Evolutionary conservation across 2,329 filamentous ascomycete genomes (phyloP).

Genomic region (Fusarium sp.): DNA sequence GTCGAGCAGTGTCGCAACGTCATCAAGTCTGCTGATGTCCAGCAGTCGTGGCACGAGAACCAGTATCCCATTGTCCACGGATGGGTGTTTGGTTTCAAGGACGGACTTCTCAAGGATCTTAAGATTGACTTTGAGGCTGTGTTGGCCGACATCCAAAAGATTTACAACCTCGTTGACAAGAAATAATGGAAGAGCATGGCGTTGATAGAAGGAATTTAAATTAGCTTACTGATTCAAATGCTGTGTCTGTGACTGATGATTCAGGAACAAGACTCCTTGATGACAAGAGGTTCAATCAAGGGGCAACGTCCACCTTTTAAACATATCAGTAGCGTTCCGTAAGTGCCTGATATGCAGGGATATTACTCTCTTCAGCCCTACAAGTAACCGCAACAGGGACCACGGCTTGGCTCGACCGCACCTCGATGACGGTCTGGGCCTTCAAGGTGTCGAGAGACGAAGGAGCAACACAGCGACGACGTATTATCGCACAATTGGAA

Average conservation of each 20-base stretch:
- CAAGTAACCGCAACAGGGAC: conserved; percentile 32
- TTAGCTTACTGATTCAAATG: neutral
- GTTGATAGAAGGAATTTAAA: conserved; percentile 24
- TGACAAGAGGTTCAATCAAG: neutral
- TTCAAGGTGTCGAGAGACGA: conserved; percentile 23
- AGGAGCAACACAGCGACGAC: neutral
- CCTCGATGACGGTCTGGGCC: conserved; percentile 34
- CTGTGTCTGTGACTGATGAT: neutral
- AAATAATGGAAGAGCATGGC: conserved; percentile 14
- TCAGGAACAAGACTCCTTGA: neutral
- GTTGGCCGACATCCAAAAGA: conserved; percentile 69
- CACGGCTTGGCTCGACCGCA: conserved; percentile 30
- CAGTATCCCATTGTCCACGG: conserved; percentile 76
- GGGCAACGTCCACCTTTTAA: conserved; percentile 24
- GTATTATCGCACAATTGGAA: too few relatives aligned
- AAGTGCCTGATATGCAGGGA: conserved; percentile 39
- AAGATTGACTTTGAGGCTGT: conserved; percentile 69
- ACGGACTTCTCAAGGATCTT: conserved; percentile 73
- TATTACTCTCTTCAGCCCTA: conserved; percentile 32
- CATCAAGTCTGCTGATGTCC: conserved; percentile 82
- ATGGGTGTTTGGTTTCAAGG: conserved; percentile 77
- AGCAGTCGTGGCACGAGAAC: conserved; percentile 73
- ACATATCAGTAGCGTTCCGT: conserved; percentile 27
- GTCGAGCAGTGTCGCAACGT: conserved; percentile 80
- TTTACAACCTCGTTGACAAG: conserved; percentile 65